Base-by-base conservation (phyloP, 2,329 filamentous ascomycete genomes). In the Alternaria incomplexa region DNA sequence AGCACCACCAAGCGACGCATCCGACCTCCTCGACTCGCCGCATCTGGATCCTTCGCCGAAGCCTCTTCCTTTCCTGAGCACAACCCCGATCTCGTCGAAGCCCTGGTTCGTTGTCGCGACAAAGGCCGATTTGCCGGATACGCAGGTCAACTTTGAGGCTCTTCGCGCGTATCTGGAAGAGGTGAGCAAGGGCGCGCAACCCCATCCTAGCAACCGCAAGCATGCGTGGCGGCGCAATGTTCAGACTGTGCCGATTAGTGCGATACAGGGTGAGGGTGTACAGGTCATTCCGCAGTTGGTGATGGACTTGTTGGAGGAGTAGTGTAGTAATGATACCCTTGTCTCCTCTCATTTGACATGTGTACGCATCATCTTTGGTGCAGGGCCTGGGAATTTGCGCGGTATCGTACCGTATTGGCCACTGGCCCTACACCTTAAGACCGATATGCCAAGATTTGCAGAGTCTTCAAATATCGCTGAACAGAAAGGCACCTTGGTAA, bases 31-130 rank as follows among this genome's bases (percentile, higher is more conserved):
- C 52, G 59, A 73, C 45, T 60, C 66, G 11, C 69, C 74, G 32
- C 65, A 69, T 6, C 59, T 77, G n/a, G 62, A 74, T n/a, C 62
- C 67, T 9, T 64, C 72, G 4, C 58, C 73, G 10, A 66, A 76
- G 45, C 70, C 72, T 45, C 79, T 88, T 20, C 84, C 83, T 44
- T 84, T 81, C 23, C 78, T 86, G 32, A 79, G 80, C 40, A 81
- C 87, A 11, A 85, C 92, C n/a, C 88, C 91, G 44, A 96, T 98
- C 68, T 91, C 92, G n/a, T 88, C 88, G 32, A 99, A 99, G 82
- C 94, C 96, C 1, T 99, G 96, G 96, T 96, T 97, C 73, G 94
- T 97, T 6, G 89, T 97, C 46, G 95, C 93, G 1, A 97, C 94
- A 20, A 98, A 98, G 81, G 94, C 93, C 1, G 95, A 98, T 77